Evolutionary conservation across 345 rosid species (phyloP), one percentile per base, ranked within the genome.

Genomic region (Angophora floribunda): DNA sequence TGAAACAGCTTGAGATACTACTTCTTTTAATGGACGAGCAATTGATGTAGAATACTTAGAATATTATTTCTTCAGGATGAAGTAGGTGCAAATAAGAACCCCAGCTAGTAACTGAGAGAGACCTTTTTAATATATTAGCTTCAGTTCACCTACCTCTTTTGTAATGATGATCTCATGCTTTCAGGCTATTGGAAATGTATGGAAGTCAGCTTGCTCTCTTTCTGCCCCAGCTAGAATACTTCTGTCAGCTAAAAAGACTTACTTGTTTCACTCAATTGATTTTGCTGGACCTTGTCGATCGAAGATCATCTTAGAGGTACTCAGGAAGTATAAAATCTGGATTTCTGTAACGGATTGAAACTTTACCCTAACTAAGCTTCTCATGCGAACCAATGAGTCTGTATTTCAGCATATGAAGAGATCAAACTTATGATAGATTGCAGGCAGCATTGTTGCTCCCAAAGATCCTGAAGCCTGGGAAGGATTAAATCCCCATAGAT

Each of bases 231-330:
- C 94, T 44, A 92, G 90, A 87, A 91, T 96, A 85, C 86, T 92
- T 88, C 86, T 97, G 55, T 97, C 99, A 49, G 90, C 89, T 85
- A 92, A 93, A 24, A 92, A 88, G 87, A 92, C 94, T 52, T 95
- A 19, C 89, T 94, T 95, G 63, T 88, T 96, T 87, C 93, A 87
- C 53, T 97, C 98, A 63, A 90, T 97, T 89, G 93, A 94, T 89
- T 91, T 97, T 14, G 90, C 92, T 22, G 99, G 99, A 86, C 98
- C 94, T 87, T 97, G 99, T 92, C 93, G 91, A 92, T 95, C 99
- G 51, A 96, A 92, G 92, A 87, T 97, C 90, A 96, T 96, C 75
- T 79, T 97, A 17, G 91, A 88, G 92, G 98, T 96, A 93, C 91
- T 65, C 11, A 41, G 57, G 36, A 65, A 82, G 9, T 61, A 50